Evolutionary conservation across 1,284 basidiomycete species (phyloP).

Genomic region (Ustilago bromivora): DNA sequence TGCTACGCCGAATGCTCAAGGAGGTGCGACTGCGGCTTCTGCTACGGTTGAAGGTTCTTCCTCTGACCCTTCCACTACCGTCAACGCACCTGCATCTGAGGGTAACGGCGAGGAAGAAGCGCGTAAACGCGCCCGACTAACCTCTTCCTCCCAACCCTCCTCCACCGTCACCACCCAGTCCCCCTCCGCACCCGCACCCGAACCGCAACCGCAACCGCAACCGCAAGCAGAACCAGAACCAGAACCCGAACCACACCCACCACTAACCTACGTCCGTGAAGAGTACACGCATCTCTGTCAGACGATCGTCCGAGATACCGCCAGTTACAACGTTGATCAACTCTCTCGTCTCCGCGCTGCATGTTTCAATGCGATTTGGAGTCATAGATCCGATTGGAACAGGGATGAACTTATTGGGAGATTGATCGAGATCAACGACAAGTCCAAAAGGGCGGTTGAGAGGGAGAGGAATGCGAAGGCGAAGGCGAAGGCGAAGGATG

Average conservation of each 20-base stretch:
- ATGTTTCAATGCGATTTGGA: slow-evolving; percentile 84
- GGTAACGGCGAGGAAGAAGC: slow-evolving; percentile 32
- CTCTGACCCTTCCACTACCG: background rate
- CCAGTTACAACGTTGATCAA: slow-evolving; percentile 77
- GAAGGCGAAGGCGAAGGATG: background rate
- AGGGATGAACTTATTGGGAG: slow-evolving; percentile 75
- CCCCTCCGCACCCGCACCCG: background rate
- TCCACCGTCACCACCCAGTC: background rate
- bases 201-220: background rate
- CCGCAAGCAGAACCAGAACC: slow-evolving; percentile 1
- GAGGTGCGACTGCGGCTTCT: background rate
- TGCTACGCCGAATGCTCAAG: too few species aligned
- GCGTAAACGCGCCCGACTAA: slow-evolving; percentile 37
- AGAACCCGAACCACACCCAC: slow-evolving; percentile 27
- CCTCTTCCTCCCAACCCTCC: slow-evolving; percentile 11
- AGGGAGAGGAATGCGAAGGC: slow-evolving; percentile 1
- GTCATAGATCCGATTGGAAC: slow-evolving; percentile 84
- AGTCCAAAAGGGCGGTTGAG: slow-evolving; percentile 10
- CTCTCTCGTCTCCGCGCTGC: slow-evolving; percentile 91
- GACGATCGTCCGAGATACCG: slow-evolving; percentile 38
- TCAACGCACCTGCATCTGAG: background rate
- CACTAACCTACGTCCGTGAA: slow-evolving; percentile 24
- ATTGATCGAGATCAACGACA: slow-evolving; percentile 36
- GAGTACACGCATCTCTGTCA: slow-evolving; percentile 32
- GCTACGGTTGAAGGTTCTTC: background rate